Percentiles rank a stretch among this genome's conserved stretches.
Conservation (phyloP, 768 basidiomycete species). For the Agaricus blazei region DNA sequence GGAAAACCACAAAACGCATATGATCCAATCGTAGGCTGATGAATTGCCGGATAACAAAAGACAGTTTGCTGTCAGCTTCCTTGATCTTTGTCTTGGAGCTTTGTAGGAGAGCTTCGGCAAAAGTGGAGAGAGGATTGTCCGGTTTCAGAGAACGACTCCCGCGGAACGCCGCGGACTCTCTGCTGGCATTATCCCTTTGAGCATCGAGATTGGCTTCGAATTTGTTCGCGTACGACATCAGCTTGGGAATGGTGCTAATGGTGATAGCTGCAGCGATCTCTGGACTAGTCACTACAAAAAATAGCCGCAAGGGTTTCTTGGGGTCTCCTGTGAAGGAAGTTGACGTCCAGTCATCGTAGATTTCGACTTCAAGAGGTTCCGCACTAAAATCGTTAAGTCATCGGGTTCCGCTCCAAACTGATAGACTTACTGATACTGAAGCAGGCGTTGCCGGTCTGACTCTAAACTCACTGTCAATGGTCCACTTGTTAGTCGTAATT, state of each 20-base stretch:
- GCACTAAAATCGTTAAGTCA: conserved; percentile 39
- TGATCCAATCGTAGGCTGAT: conserved; percentile 65
- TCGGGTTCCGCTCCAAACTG: not conserved
- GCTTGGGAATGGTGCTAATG: conserved; percentile 71
- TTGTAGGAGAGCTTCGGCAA: conserved; percentile 80
- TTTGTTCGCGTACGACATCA: conserved; percentile 69
- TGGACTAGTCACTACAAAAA: conserved; percentile 71
- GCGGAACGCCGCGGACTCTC: conserved; percentile 75
- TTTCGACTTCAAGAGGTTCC: conserved; percentile 69
- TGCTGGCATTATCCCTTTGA: conserved; percentile 71
- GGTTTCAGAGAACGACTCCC: conserved; percentile 68
- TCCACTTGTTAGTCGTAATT: conserved; percentile 72
- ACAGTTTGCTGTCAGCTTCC: conserved; percentile 56
- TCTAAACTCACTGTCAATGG: conserved; percentile 60
- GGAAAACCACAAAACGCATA: conserved; percentile 71
- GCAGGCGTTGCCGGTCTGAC: conserved; percentile 69
- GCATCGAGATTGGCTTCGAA: conserved; percentile 68
- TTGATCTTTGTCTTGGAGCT: conserved; percentile 69
- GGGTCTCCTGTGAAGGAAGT: conserved; percentile 33
- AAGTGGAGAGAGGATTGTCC: conserved; percentile 75
- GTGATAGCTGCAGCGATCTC: conserved; percentile 65
- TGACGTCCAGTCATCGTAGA: conserved; percentile 79
- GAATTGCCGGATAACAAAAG: conserved; percentile 63
- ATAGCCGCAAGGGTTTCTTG: conserved; percentile 53
- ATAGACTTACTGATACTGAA: conserved; percentile 65